These are phyloP conservation scores for Rhodotorula graminis DNA, from an alignment of 768 basidiomycete species.

Conservation along the genomic window DNA sequence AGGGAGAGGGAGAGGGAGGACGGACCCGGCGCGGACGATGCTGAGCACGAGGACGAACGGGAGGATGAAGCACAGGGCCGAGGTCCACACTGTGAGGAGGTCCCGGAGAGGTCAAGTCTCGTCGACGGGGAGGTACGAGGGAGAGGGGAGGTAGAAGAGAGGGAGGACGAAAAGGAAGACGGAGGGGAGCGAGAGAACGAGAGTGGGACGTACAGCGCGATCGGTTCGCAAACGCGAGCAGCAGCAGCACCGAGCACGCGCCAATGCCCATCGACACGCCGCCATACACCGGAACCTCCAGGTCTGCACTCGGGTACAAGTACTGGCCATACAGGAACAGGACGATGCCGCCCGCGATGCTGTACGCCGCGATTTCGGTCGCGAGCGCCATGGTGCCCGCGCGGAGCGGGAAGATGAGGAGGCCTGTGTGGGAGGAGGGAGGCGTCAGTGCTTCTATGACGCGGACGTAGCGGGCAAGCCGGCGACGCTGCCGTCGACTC, in stretches of 20 bases:
- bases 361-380: conserved; percentile 21
- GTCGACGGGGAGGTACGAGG: neutral
- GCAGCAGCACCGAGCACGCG: neutral
- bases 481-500: neutral
- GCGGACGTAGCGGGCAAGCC: no score
- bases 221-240: conserved; percentile 28
- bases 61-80: conserved; percentile 9
- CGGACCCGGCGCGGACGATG: conserved; percentile 17
- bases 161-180: fast-evolving
- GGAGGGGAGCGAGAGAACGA: no score
- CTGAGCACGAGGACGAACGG: conserved; percentile 14
- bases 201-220: conserved; percentile 19
- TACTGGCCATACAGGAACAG: conserved; percentile 31
- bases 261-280: conserved; percentile 29
- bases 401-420: conserved; percentile 31
- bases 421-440: conserved; percentile 4
- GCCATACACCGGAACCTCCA: conserved; percentile 21
- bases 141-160: neutral
- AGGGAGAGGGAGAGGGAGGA: neutral
- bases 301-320: conserved; percentile 19
- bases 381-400: conserved; percentile 30
- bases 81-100: neutral
- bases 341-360: conserved; percentile 25
- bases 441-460: neutral
- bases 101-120: neutral